Conservation (phyloP, 176 grass and related monocot genomes). For the Eragrostis curvula region DNA sequence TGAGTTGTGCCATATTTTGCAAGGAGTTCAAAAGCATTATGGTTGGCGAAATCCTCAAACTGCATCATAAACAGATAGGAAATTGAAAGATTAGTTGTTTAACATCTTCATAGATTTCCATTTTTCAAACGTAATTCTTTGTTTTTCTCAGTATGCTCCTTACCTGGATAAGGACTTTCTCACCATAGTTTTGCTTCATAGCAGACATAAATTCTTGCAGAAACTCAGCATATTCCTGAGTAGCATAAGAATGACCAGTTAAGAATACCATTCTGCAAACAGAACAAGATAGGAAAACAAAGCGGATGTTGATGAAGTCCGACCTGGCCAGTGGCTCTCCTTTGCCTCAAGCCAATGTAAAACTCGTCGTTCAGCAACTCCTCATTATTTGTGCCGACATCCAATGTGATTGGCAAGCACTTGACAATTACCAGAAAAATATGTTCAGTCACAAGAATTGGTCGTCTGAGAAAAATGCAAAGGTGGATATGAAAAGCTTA, state of each 20-base stretch:
- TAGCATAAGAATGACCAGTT: constrained; percentile 12
- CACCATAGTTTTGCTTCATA: constrained; percentile 95
- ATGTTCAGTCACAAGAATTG: constrained; percentile 39
- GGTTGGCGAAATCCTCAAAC: constrained; percentile 98
- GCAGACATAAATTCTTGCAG: constrained; percentile 86
- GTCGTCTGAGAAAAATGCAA: background rate
- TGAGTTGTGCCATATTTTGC: constrained; percentile 85
- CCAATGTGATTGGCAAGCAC: constrained; percentile 98
- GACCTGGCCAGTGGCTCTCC: constrained; percentile 84
- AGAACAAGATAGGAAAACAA: constrained; percentile 23
- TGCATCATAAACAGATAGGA: constrained; percentile 34
- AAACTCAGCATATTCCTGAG: constrained; percentile 88
- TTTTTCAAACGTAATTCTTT: background rate
- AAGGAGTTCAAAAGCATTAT: constrained; percentile 95
- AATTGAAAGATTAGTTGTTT: background rate
- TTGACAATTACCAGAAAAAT: constrained; percentile 48
- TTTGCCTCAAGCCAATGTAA: constrained; percentile 94
- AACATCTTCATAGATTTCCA: constrained; percentile 26
- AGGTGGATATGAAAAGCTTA: constrained; percentile 51
- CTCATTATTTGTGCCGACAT: constrained; percentile 97
- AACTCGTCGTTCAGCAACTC: constrained; percentile 80
- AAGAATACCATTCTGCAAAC: constrained; percentile 34
- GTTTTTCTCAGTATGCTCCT: constrained; percentile 11
- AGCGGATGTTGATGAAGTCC: background rate
- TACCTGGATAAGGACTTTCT: constrained; percentile 94